Conservation (phyloP, 768 basidiomycete species). For the Tulasnella sp. region DNA sequence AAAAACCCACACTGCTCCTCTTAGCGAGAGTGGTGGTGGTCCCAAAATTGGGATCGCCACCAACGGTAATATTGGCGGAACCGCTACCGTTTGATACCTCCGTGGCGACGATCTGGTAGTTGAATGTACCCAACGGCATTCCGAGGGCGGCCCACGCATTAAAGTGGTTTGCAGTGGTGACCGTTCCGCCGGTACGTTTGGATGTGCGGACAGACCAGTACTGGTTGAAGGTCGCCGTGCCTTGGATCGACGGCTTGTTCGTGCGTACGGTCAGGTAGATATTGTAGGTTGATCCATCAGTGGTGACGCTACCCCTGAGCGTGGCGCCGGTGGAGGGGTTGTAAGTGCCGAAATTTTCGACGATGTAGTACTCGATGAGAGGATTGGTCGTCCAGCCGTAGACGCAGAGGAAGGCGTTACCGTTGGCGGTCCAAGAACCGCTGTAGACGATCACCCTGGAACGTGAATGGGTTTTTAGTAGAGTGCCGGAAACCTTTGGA, state of each 20-base stretch:
- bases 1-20: neutral
- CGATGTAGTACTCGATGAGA: slow-evolving; percentile 16
- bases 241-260: slow-evolving; percentile 13
- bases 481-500: too few species aligned
- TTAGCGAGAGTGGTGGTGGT: neutral
- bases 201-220: slow-evolving; percentile 13
- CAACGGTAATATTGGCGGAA: neutral
- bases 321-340: slow-evolving; percentile 14
- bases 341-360: slow-evolving; percentile 8
- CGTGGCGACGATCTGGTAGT: slow-evolving; percentile 15
- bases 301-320: slow-evolving; percentile 1
- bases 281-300: slow-evolving; percentile 10
- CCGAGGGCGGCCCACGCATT: slow-evolving; percentile 13
- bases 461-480: neutral
- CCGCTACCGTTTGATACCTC: slow-evolving; percentile 5
- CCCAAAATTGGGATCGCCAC: neutral
- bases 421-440: neutral
- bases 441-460: slow-evolving; percentile 6
- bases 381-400: slow-evolving; percentile 14
- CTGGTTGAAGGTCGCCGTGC: slow-evolving; percentile 14
- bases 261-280: slow-evolving; percentile 9
- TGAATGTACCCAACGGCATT: slow-evolving; percentile 5
- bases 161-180: slow-evolving; percentile 17
- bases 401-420: slow-evolving; percentile 3
- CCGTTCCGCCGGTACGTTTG: slow-evolving; percentile 8